Conservation (phyloP, 306 rosid species). For the Rosa multiflora region DNA sequence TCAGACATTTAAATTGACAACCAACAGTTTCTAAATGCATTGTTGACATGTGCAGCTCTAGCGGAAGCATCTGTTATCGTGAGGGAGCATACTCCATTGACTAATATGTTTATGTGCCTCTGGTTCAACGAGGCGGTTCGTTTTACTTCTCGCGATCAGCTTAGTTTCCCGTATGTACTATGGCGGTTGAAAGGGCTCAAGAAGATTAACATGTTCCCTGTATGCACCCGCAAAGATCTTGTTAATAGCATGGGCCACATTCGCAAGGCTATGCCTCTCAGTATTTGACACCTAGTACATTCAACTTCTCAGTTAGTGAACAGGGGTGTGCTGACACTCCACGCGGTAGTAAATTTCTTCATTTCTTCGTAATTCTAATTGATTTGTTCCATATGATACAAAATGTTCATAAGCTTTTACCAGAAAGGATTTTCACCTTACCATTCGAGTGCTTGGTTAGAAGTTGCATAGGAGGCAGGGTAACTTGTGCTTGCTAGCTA, state of each 20-base stretch:
- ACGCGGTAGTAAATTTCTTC: not conserved
- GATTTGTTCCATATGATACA: not conserved
- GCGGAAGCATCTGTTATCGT: no score
- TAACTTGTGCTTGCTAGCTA: no score
- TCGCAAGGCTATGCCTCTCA: slow-evolving; percentile 83
- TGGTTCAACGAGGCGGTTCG: slow-evolving; percentile 49
- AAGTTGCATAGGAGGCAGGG: no score
- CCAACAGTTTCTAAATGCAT: not conserved
- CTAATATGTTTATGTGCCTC: no score
- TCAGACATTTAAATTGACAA: no score
- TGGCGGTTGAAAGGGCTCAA: slow-evolving; percentile 72
- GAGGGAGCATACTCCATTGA: no score
- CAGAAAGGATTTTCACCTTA: no score
- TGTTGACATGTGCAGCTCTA: slow-evolving; percentile 20
- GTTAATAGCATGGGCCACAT: slow-evolving; percentile 96
- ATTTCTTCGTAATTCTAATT: not conserved
- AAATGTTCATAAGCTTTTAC: no score
- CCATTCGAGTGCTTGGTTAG: no score
- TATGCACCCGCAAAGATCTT: slow-evolving; percentile 91
- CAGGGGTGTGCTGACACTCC: not conserved
- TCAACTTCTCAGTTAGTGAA: not conserved
- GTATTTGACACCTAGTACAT: slow-evolving; percentile 30
- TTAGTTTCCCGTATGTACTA: slow-evolving; percentile 84
- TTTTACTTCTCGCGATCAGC: slow-evolving; percentile 92
- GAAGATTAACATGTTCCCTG: slow-evolving; percentile 76